Conservation (phyloP, 345 rosid species). For the Bruguiera sexangula region DNA sequence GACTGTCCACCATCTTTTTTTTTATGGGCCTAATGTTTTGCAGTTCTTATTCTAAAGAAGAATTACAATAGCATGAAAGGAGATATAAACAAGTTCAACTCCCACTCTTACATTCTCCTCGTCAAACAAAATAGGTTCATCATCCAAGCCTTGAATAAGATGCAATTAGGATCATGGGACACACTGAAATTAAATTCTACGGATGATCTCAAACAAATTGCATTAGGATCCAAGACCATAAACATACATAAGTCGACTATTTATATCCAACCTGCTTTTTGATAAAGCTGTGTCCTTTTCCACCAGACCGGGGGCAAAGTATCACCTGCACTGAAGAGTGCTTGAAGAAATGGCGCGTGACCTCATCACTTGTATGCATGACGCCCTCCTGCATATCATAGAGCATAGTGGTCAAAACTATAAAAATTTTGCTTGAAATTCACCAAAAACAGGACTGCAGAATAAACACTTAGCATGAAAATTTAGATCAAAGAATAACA, state of each 20-base stretch:
- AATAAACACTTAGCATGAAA: background rate
- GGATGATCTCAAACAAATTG: background rate
- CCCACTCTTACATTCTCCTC: background rate
- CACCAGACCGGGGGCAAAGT: slow-evolving; percentile 85
- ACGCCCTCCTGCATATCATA: slow-evolving; percentile 64
- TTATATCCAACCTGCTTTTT: slow-evolving; percentile 60
- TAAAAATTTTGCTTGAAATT: background rate
- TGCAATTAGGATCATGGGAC: background rate
- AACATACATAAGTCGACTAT: slow-evolving; percentile 6
- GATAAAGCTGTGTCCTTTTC: slow-evolving; percentile 77
- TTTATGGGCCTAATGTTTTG: background rate
- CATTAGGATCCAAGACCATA: background rate
- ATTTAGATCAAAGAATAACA: slow-evolving; percentile 5
- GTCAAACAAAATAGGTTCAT: background rate
- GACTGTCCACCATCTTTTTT: background rate
- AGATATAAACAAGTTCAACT: background rate
- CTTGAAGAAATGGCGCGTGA: slow-evolving; percentile 82
- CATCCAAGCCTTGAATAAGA: background rate
- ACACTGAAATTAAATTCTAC: background rate
- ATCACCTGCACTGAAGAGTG: slow-evolving; percentile 85
- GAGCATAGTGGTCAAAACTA: background rate
- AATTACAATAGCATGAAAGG: background rate
- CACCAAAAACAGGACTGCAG: background rate
- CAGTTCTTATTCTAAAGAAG: background rate
- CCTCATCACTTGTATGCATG: slow-evolving; percentile 84